Conservation (phyloP, 2,329 filamentous ascomycete species). For the Pseudofabraea citricarpa region DNA sequence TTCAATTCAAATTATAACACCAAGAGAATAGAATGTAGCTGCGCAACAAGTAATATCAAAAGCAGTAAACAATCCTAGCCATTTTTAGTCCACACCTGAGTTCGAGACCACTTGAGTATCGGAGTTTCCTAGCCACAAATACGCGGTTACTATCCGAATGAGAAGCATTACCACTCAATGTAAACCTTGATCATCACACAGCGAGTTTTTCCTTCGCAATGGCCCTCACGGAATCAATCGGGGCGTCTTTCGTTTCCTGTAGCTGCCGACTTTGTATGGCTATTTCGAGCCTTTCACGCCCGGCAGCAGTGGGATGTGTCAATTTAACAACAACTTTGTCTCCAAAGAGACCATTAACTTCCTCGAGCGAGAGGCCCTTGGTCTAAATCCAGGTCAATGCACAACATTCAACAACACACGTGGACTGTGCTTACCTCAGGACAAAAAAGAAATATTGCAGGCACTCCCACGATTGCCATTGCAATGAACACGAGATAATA, state of each 20-base stretch:
- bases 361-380: conserved; percentile 4
- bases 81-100: too few species aligned
- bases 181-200: neutral
- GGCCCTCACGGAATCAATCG: neutral
- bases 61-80: too few species aligned
- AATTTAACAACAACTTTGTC: conserved; percentile 3
- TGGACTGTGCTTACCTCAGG: neutral
- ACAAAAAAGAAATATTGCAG: neutral
- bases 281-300: neutral
- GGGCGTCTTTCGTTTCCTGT: neutral
- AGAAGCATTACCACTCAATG: neutral
- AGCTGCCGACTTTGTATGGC: neutral
- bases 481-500: conserved; percentile 6
- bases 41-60: too few species aligned
- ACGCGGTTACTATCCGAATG: neutral
- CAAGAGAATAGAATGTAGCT: too few species aligned
- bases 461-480: neutral
- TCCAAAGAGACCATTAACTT: conserved; percentile 7
- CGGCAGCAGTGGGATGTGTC: neutral
- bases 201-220: neutral
- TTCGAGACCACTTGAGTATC: too few species aligned
- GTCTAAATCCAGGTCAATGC: conserved; percentile 3
- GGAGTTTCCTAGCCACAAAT: too few species aligned
- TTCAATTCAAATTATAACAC: too few species aligned
- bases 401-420: neutral